A percentile compares a stretch with the other conserved stretches of the same genome.
phyloP scores from a whole-genome alignment of 805 yeast genomes.

The Jamesozyma lodderae region DNA sequence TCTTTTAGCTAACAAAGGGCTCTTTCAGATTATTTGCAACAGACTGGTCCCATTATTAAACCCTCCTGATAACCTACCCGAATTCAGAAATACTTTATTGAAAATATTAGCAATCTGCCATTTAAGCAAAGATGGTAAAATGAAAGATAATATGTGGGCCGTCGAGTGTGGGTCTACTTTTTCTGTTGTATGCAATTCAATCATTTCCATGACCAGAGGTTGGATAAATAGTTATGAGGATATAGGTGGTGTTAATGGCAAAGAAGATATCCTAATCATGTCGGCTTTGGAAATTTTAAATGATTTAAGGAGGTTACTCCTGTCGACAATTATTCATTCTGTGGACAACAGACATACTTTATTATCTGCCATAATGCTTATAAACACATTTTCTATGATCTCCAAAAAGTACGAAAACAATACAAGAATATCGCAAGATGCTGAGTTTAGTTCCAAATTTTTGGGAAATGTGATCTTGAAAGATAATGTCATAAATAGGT shows the following conservation, averaged over 20 bases:
- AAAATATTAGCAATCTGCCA: conserved; percentile 14
- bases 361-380: conserved; percentile 5
- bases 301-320: conserved; percentile 12
- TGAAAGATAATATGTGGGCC: neutral
- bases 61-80: neutral
- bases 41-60: conserved; percentile 8
- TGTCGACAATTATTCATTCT: conserved; percentile 7
- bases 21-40: conserved; percentile 9
- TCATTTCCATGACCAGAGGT: conserved; percentile 11
- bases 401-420: conserved; percentile 1
- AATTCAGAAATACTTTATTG: conserved; percentile 7
- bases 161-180: conserved; percentile 4
- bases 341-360: conserved; percentile 12
- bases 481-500: conserved; percentile 11
- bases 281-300: conserved; percentile 9
- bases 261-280: conserved; percentile 1
- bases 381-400: conserved; percentile 7
- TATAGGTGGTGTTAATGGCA: neutral
- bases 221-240: conserved; percentile 8
- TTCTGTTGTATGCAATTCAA: conserved; percentile 7
- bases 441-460: conserved; percentile 1
- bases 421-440: too few relatives aligned
- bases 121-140: conserved; percentile 6
- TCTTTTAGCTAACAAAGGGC: conserved; percentile 8
- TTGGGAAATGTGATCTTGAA: conserved; percentile 12